Conservation (phyloP, 1,284 basidiomycete genomes). For the Gymnopus androsaceus region DNA sequence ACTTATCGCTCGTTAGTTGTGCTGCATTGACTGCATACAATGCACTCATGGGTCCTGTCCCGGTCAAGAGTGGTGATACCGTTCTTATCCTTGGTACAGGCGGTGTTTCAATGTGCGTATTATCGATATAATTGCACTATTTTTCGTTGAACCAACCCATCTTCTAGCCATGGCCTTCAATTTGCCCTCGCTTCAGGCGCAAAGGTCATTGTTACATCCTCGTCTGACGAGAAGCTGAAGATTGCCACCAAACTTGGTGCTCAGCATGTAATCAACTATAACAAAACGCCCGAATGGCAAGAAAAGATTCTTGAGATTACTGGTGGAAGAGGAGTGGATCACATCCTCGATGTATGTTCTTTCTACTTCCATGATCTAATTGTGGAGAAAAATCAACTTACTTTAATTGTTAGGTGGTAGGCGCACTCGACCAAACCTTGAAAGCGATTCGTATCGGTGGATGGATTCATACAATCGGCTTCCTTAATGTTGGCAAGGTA, state of each 20-base stretch:
- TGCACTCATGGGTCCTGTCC: constrained; percentile 39
- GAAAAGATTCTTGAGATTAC: constrained; percentile 36
- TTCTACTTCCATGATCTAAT: constrained; percentile 6
- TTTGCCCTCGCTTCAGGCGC: constrained; percentile 49
- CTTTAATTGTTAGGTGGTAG: constrained; percentile 43
- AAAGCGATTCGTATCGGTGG: constrained; percentile 31
- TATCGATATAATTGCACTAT: neutral
- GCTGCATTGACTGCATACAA: constrained; percentile 51
- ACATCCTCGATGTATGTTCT: constrained; percentile 28
- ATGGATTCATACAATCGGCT: constrained; percentile 27
- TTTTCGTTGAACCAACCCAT: neutral
- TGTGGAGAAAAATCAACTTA: constrained; percentile 37
- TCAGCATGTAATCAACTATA: constrained; percentile 49
- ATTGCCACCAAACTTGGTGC: constrained; percentile 40
- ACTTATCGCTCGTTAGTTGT: constrained; percentile 26
- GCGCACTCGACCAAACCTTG: constrained; percentile 35
- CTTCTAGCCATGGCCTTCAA: constrained; percentile 10
- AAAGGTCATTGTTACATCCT: constrained; percentile 49
- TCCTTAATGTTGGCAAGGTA: constrained; percentile 20
- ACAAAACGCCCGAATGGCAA: constrained; percentile 46
- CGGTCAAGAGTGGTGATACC: constrained; percentile 39
- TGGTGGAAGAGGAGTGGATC: constrained; percentile 25
- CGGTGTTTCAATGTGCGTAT: constrained; percentile 44
- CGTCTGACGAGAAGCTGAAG: constrained; percentile 49
- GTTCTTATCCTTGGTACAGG: constrained; percentile 51